A percentile compares a stretch with the other conserved stretches of the same genome.
Conservation (phyloP, 1,139 yeast genomes). For the Eremothecium coryli region DNA sequence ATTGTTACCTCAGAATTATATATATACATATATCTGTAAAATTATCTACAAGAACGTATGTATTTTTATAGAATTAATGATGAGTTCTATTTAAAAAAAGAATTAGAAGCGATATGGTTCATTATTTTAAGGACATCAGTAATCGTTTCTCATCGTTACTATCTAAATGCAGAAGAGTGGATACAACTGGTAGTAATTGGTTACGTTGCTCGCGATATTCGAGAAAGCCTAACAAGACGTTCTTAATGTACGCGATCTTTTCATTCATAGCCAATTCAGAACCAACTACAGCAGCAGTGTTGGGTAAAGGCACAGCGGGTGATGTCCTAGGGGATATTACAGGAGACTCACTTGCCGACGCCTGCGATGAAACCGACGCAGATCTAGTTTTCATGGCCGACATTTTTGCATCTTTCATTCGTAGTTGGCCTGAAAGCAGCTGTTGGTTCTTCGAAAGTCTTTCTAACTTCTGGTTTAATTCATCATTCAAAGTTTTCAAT, state of each 20-base stretch:
- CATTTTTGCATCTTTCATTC: conserved; percentile 28
- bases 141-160: conserved; percentile 66
- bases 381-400: conserved; percentile 15
- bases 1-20: too few species aligned
- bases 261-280: conserved; percentile 27
- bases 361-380: background rate
- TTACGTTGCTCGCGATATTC: conserved; percentile 89
- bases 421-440: conserved; percentile 47
- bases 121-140: conserved; percentile 46
- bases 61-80: too few species aligned
- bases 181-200: conserved; percentile 74
- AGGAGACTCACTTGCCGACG: background rate
- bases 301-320: background rate
- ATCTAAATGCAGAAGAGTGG: conserved; percentile 60
- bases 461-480: conserved; percentile 54
- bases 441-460: conserved; percentile 61
- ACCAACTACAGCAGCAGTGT: conserved; percentile 7
- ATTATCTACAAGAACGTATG: too few species aligned
- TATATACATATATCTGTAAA: too few species aligned
- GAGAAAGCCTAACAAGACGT: conserved; percentile 77
- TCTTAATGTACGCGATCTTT: conserved; percentile 70
- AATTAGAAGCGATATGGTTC: too few species aligned
- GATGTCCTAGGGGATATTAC: background rate
- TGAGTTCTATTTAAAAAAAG: too few species aligned
- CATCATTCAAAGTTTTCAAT: conserved; percentile 59